phyloP scores from a whole-genome alignment of 2,329 filamentous ascomycete genomes.

The Calonectria hawksworthii region DNA sequence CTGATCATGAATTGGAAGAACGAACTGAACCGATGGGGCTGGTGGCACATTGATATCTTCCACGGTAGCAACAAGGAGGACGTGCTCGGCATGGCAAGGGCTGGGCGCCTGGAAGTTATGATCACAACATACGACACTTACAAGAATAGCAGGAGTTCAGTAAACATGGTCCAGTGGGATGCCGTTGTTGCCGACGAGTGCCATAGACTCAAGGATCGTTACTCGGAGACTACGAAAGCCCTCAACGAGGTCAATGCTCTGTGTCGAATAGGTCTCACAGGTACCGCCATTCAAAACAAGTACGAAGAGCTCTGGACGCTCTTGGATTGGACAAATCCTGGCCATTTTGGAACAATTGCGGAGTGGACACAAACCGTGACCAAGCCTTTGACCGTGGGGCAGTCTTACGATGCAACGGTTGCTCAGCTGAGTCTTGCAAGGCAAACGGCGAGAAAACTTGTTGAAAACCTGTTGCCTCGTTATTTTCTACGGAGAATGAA shows the following conservation, averaged over 20 bases:
- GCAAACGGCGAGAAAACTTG: conserved; percentile 85
- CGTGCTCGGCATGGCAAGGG: conserved; percentile 78
- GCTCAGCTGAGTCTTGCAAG: conserved; percentile 86
- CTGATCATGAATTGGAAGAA: conserved; percentile 93
- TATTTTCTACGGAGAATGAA: conserved; percentile 97
- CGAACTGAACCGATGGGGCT: conserved; percentile 92
- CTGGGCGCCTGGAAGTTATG: conserved; percentile 88
- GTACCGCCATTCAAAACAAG: conserved; percentile 97
- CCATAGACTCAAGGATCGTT: conserved; percentile 86
- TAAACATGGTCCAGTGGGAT: conserved; percentile 94
- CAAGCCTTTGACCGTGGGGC: conserved; percentile 85
- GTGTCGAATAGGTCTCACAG: conserved; percentile 92
- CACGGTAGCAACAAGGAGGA: conserved; percentile 80
- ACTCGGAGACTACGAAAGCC: conserved; percentile 82
- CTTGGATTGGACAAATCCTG: conserved; percentile 96
- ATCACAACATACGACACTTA: conserved; percentile 97
- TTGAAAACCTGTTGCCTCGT: conserved; percentile 86
- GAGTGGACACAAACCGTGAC: conserved; percentile 87
- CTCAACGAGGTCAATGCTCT: conserved; percentile 94
- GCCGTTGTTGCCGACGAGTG: conserved; percentile 96
- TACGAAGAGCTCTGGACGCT: conserved; percentile 98
- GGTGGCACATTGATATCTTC: conserved; percentile 90
- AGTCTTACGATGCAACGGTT: conserved; percentile 91
- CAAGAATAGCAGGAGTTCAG: conserved; percentile 76
- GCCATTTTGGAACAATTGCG: conserved; percentile 71